Evolutionary conservation across 1,139 yeast species (phyloP).

Genomic region (Geotrichum klebahnii): DNA sequence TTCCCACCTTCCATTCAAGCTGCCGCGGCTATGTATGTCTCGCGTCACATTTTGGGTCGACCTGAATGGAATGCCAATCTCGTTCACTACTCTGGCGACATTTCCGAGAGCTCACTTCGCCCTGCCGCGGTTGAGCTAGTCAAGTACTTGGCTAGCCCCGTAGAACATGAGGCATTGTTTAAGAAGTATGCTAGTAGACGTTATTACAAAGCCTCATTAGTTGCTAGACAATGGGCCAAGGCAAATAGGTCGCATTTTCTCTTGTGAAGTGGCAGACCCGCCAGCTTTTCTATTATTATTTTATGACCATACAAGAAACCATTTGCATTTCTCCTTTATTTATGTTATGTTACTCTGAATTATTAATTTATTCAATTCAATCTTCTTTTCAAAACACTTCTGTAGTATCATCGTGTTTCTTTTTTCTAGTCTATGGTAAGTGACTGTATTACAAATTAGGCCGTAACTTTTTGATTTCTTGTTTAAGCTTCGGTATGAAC

Average conservation of each 20-base stretch:
- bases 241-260: neutral
- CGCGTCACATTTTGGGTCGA: conserved; percentile 72
- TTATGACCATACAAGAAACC: neutral
- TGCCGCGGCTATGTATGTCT: conserved; percentile 87
- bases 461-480: neutral
- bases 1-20: conserved; percentile 61
- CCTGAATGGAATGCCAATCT: conserved; percentile 61
- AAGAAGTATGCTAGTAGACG: conserved; percentile 88
- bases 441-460: neutral
- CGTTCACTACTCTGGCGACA: conserved; percentile 87
- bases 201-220: conserved; percentile 83
- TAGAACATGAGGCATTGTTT: conserved; percentile 86
- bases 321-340: too few species aligned
- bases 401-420: too few species aligned
- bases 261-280: neutral
- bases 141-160: conserved; percentile 74
- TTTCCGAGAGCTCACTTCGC: conserved; percentile 63
- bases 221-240: conserved; percentile 73
- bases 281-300: neutral
- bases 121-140: conserved; percentile 70
- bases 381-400: too few species aligned
- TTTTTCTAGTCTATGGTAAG: neutral
- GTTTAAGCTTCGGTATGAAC: conserved; percentile 23
- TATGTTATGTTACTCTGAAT: too few species aligned
- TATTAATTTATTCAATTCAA: neutral